Base-by-base conservation (phyloP, 176 grass and related monocot genomes). In the Oryza meridionalis region DNA sequence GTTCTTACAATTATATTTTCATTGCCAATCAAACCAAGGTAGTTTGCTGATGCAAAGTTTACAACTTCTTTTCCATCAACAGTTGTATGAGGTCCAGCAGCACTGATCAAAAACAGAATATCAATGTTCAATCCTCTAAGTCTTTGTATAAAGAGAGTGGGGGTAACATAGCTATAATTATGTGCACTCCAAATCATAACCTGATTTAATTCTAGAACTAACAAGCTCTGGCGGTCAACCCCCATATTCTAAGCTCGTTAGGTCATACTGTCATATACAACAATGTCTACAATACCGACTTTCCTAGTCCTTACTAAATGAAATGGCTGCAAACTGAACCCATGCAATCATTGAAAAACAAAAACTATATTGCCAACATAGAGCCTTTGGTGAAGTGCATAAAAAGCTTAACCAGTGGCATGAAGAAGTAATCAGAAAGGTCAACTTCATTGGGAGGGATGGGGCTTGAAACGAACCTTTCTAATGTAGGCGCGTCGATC, bases 41-140 rank as follows among this genome's bases (percentile, higher is more conserved):
- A 92, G 70, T 92, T 88, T 86, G 90, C 72, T 26, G 90, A 92
- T 72, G 90, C 86, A 78, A 92, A 86, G 73, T 88, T 92, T 17
- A 92, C 55, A 58, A 92, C 90, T 80, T 92, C 90, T 47, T 88
- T 92, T 63, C 86, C 90, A 70, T 86, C 78, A 69, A 92, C 70
- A 45, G 77, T 79, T 63, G 86, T 80, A 75, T 86, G 86, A 6
- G 86, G 90, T 59, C 90, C 82, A 66, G 90, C 86, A 88, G 86
- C 82, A 88, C 82, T 88, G 66, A 70, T 62, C 27, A 84, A 58
- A 70, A 59, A 66, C 58, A 84, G 6, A 35, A 77, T 24, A 79
- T 73, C 32, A 86, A 64, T 65, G 51, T 27, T 17, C 1, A 73
- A 50, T 73, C 25, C 21, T 73, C 38, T 73, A 17, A 32, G 17